A percentile compares a stretch with the other conserved stretches of the same genome.
These are phyloP conservation scores for Pestalotiopsis sp. DNA, from an alignment of 2,329 filamentous ascomycete genomes.

Conservation along the genomic window DNA sequence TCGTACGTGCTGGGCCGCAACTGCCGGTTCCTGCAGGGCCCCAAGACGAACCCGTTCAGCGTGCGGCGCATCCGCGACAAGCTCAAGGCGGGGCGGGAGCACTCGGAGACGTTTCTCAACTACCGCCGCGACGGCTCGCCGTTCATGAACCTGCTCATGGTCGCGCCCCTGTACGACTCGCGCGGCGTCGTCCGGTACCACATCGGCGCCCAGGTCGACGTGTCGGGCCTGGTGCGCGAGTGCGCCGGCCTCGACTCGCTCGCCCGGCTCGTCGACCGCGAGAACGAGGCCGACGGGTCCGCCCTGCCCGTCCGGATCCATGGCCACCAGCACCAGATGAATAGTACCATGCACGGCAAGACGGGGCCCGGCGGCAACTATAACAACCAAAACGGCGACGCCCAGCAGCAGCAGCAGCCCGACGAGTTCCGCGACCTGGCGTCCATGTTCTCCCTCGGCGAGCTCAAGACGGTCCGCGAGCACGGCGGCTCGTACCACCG, in stretches of 20 bases:
- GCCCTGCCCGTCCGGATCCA: background rate
- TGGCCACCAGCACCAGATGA: background rate
- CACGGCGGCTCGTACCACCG: constrained; percentile 65
- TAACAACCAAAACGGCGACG: constrained; percentile 23
- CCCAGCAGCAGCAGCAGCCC: constrained; percentile 30
- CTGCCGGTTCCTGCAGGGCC: constrained; percentile 77
- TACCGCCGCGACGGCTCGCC: constrained; percentile 76
- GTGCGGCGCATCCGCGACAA: constrained; percentile 63
- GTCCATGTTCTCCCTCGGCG: constrained; percentile 68
- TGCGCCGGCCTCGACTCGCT: constrained; percentile 65
- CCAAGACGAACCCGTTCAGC: constrained; percentile 65
- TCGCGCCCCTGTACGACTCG: constrained; percentile 69
- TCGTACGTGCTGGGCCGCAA: constrained; percentile 74
- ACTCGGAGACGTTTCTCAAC: constrained; percentile 74
- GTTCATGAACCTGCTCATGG: constrained; percentile 76
- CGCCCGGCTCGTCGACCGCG: constrained; percentile 41
- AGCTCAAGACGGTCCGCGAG: constrained; percentile 64
- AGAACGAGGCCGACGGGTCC: constrained; percentile 5
- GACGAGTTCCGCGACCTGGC: constrained; percentile 66
- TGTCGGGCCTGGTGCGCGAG: constrained; percentile 68
- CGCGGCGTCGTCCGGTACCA: constrained; percentile 66
- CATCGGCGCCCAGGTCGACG: constrained; percentile 71
- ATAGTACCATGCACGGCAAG: constrained; percentile 19
- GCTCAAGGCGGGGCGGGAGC: constrained; percentile 63
- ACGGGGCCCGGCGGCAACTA: constrained; percentile 11